Evolutionary conservation across 148 eudicot species (phyloP).

Genomic region (Drosera capensis): DNA sequence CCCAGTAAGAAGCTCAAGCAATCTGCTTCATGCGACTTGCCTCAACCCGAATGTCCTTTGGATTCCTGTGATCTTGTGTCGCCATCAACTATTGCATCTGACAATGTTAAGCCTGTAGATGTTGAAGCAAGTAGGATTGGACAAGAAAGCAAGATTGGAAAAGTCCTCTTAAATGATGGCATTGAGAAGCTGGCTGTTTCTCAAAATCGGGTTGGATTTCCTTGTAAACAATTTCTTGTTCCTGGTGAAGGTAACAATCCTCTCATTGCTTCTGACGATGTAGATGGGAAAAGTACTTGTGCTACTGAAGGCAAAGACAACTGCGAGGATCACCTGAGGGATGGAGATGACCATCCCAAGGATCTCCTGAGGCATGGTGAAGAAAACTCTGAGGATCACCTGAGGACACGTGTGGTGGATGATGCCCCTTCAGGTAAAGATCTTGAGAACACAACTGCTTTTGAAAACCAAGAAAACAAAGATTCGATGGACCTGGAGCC

Average conservation of each 20-base stretch:
- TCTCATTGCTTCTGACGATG: slow-evolving; percentile 3
- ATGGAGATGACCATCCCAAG: too few relatives aligned
- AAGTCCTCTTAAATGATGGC: neutral
- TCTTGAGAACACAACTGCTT: neutral
- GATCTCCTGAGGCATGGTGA: too few relatives aligned
- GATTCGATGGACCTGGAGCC: slow-evolving; percentile 4
- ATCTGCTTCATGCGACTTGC: slow-evolving; percentile 1
- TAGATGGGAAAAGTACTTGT: neutral
- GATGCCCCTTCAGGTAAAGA: neutral
- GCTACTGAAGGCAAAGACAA: slow-evolving; percentile 5
- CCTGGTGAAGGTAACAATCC: slow-evolving; percentile 2
- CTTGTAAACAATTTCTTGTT: slow-evolving; percentile 1
- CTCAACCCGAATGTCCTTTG: neutral
- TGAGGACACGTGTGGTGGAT: neutral
- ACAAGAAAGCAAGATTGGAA: neutral
- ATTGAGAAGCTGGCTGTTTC: slow-evolving; percentile 3
- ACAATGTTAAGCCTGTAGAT: slow-evolving; percentile 1
- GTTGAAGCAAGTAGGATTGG: slow-evolving; percentile 6
- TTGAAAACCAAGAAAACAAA: slow-evolving; percentile 8
- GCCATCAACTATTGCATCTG: neutral
- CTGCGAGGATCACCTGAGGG: neutral
- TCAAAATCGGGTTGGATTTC: slow-evolving; percentile 1
- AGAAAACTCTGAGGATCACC: neutral
- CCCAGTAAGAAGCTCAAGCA: neutral
- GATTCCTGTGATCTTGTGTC: neutral